A percentile compares a stretch with the other conserved stretches of the same genome.
Evolutionary conservation across 2,329 filamentous ascomycete species (phyloP).

Genomic region (Curvularia spicifera): DNA sequence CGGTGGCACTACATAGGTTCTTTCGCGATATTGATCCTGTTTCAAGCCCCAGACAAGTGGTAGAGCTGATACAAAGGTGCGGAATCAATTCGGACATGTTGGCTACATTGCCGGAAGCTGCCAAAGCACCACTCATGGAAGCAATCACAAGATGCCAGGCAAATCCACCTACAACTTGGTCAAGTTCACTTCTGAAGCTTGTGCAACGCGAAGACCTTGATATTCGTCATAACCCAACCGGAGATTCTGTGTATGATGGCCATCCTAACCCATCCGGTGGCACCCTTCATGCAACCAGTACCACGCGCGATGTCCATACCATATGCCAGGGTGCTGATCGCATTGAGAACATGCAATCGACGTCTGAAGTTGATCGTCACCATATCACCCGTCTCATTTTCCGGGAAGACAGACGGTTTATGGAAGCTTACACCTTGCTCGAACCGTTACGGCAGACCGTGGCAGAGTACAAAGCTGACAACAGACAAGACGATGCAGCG

Average conservation of each 20-base stretch:
- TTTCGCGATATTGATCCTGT: slow-evolving; percentile 59
- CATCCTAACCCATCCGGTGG: slow-evolving; percentile 28
- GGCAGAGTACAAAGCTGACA: slow-evolving; percentile 76
- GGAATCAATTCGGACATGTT: slow-evolving; percentile 72
- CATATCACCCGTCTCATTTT: slow-evolving; percentile 88
- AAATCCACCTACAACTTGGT: slow-evolving; percentile 80
- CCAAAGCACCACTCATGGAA: slow-evolving; percentile 82
- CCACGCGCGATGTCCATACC: slow-evolving; percentile 71
- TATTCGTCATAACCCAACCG: slow-evolving; percentile 27
- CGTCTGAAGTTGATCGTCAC: slow-evolving; percentile 79
- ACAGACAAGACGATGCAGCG: slow-evolving; percentile 82
- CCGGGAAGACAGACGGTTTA: slow-evolving; percentile 85
- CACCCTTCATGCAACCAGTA: slow-evolving; percentile 22
- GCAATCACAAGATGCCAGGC: slow-evolving; percentile 83
- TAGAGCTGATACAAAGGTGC: slow-evolving; percentile 75
- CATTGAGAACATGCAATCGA: slow-evolving; percentile 72
- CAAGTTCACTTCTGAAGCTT: slow-evolving; percentile 71
- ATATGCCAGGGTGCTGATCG: slow-evolving; percentile 73
- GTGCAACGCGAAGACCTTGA: slow-evolving; percentile 84
- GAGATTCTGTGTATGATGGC: slow-evolving; percentile 33
- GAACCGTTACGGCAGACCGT: slow-evolving; percentile 81
- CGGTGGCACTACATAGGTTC: slow-evolving; percentile 71
- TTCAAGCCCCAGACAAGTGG: slow-evolving; percentile 63
- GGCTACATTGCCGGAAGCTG: slow-evolving; percentile 82
- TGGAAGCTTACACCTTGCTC: slow-evolving; percentile 84